These are phyloP conservation scores for Podospora pseudopauciseta DNA, from an alignment of 495 filamentous ascomycete genomes.

Conservation along the genomic window DNA sequence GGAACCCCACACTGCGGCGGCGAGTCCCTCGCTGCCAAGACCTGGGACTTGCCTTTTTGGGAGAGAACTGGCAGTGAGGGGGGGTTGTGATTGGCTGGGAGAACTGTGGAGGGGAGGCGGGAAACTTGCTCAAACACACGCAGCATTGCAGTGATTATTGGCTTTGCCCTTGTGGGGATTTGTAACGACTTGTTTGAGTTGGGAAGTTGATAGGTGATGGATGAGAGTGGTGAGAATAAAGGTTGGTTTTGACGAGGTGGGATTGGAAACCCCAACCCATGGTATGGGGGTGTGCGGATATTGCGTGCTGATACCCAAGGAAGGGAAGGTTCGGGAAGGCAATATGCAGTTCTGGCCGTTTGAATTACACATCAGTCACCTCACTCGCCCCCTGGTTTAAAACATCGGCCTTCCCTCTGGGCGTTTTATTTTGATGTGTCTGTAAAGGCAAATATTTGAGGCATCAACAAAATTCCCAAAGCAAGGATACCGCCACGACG, in stretches of 20 bases:
- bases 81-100: neutral
- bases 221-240: neutral
- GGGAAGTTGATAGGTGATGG: neutral
- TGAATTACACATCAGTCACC: too few relatives aligned
- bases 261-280: neutral
- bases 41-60: neutral
- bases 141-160: constrained; percentile 8
- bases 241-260: neutral
- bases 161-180: neutral
- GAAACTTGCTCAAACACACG: constrained; percentile 35
- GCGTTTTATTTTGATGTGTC: neutral
- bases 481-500: too few relatives aligned
- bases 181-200: neutral
- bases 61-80: neutral
- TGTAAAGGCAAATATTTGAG: neutral
- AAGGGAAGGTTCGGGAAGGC: neutral
- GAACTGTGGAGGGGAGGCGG: constrained; percentile 5
- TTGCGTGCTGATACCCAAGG: neutral
- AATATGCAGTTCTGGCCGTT: neutral
- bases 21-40: neutral
- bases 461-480: neutral
- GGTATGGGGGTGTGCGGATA: neutral
- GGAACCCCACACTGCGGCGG: neutral
- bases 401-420: neutral
- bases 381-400: neutral